Conservation (phyloP, 164 flowering plant genomes). For the Liriodendron chinense region DNA sequence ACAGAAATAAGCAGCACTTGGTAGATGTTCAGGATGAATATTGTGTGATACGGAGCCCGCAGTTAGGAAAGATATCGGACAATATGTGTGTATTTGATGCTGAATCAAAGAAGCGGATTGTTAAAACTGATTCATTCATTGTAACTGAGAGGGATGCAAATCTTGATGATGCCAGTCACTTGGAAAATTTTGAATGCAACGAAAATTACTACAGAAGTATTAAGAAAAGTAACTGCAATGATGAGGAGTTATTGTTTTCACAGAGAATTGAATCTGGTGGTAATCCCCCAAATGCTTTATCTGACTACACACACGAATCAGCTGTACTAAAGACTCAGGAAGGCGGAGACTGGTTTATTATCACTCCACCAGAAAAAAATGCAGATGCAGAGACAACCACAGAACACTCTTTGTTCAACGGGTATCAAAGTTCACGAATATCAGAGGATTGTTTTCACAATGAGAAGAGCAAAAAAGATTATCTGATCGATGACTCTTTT, state of each 20-base stretch:
- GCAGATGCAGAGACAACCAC: conserved; percentile 20
- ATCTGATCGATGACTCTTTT: conserved; percentile 66
- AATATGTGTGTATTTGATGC: conserved; percentile 11
- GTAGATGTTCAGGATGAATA: conserved; percentile 33
- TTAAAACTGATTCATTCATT: conserved; percentile 54
- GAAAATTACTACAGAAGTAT: conserved; percentile 27
- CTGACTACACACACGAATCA: conserved; percentile 36
- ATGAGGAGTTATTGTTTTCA: conserved; percentile 52
- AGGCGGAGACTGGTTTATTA: conserved; percentile 62
- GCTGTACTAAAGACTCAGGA: conserved; percentile 30
- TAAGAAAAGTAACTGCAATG: conserved; percentile 29
- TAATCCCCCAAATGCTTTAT: conserved; percentile 11
- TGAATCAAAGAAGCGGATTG: conserved; percentile 32
- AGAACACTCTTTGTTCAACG: conserved; percentile 29
- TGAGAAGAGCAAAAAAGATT: conserved; percentile 32
- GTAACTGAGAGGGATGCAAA: conserved; percentile 30
- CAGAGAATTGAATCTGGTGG: conserved; percentile 29
- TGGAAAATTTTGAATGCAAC: conserved; percentile 34
- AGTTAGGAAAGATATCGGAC: conserved; percentile 20
- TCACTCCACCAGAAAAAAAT: conserved; percentile 35
- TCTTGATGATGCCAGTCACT: conserved; percentile 23
- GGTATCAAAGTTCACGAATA: conserved; percentile 24
- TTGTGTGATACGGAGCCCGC: conserved; percentile 22
- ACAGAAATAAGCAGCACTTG: conserved; percentile 11
- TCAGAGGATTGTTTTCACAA: conserved; percentile 10